Percentiles rank a stretch among this genome's conserved stretches.
phyloP scores from a whole-genome alignment of 805 yeast genomes.

The Pichia thaimueangensis region DNA sequence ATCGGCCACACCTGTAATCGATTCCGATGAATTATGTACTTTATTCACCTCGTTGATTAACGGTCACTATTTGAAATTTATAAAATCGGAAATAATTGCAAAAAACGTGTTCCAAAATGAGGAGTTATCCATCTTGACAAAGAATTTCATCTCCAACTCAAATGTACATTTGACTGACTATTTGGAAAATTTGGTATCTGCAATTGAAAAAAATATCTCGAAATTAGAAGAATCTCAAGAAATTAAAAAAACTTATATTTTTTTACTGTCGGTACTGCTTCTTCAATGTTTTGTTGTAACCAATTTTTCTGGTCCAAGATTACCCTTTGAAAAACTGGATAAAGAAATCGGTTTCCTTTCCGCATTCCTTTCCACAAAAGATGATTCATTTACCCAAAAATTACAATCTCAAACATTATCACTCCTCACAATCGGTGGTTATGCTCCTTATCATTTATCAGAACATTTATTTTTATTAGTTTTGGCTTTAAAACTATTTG shows the following conservation, averaged over 20 bases:
- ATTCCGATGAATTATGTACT: not conserved
- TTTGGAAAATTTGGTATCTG: not conserved
- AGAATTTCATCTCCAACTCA: not conserved
- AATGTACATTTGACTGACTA: not conserved
- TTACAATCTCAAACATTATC: conserved; percentile 10
- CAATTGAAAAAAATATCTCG: not conserved
- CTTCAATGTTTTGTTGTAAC: conserved; percentile 66
- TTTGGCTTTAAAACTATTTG: conserved; percentile 39
- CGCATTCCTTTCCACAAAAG: conserved; percentile 17
- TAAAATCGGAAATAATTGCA: conserved; percentile 9
- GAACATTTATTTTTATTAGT: conserved; percentile 43
- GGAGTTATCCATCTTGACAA: conserved; percentile 3
- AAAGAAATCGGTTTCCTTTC: conserved; percentile 12
- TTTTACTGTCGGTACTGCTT: conserved; percentile 47
- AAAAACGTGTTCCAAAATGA: conserved; percentile 15
- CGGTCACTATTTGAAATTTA: conserved; percentile 25
- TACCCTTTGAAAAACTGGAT: conserved; percentile 28
- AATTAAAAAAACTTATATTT: conserved; percentile 12
- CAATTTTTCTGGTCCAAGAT: conserved; percentile 79
- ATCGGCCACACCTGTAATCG: too few species aligned
- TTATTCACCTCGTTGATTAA: conserved; percentile 15
- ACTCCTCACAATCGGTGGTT: conserved; percentile 40
- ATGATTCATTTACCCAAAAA: conserved; percentile 19
- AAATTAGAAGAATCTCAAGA: not conserved
- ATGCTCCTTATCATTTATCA: conserved; percentile 58